Percentiles rank a stretch among this genome's conserved stretches.
Evolutionary conservation across 2,329 filamentous ascomycete species (phyloP).

Genomic region (Xylariaceae sp.): DNA sequence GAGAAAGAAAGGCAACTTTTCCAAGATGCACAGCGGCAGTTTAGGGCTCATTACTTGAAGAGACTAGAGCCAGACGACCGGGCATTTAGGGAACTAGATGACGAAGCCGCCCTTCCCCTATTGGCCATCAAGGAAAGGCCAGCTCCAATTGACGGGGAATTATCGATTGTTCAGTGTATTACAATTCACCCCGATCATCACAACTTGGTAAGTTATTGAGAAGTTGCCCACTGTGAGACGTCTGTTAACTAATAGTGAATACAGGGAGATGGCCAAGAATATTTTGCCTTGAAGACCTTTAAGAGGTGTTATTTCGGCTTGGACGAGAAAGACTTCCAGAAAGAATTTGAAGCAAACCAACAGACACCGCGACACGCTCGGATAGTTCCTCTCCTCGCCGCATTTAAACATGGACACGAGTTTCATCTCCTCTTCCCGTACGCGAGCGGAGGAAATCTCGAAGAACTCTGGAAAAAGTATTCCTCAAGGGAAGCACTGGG

Average conservation of each 20-base stretch:
- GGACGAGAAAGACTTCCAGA: neutral
- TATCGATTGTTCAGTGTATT: conserved; percentile 4
- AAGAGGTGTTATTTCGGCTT: neutral
- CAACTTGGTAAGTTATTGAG: conserved; percentile 8
- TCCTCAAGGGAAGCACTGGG: neutral
- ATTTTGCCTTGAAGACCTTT: conserved; percentile 23
- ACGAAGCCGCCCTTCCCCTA: conserved; percentile 16
- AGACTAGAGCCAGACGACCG: neutral
- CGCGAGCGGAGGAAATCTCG: conserved; percentile 17
- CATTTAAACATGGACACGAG: conserved; percentile 16
- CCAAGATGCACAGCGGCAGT: conserved; percentile 6
- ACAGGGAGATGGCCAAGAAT: neutral
- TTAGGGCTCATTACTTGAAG: conserved; percentile 11
- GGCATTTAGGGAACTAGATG: conserved; percentile 3
- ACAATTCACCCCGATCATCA: conserved; percentile 18
- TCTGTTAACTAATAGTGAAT: neutral
- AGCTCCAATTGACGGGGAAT: neutral
- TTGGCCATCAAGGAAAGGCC: neutral
- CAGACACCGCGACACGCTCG: conserved; percentile 14
- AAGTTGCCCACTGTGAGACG: neutral
- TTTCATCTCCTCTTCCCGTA: conserved; percentile 27
- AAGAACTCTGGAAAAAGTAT: conserved; percentile 17
- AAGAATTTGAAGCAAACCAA: conserved; percentile 14
- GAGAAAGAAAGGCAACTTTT: conserved; percentile 14
- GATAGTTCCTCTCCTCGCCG: conserved; percentile 23